Conservation (phyloP, 306 rosid genomes). For the Trifolium pratense region DNA sequence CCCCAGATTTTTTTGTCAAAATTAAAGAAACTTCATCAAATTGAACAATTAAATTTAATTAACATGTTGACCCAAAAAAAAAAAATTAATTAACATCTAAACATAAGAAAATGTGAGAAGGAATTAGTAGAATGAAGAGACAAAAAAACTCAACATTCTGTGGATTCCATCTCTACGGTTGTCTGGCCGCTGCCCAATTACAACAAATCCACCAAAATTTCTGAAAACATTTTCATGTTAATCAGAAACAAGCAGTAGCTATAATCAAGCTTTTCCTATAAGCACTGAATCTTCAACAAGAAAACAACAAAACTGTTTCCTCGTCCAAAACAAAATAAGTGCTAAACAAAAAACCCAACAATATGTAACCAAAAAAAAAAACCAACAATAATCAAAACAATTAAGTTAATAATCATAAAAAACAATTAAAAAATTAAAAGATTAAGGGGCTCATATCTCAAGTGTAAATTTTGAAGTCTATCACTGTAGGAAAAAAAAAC, state of each 20-base stretch:
- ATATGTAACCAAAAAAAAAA: no score
- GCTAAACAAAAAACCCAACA: slow-evolving; percentile 29
- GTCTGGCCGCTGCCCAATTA: slow-evolving; percentile 85
- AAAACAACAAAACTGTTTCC: slow-evolving; percentile 43
- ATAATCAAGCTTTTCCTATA: slow-evolving; percentile 54
- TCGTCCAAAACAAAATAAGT: slow-evolving; percentile 44
- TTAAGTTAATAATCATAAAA: no score
- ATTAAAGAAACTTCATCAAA: background rate
- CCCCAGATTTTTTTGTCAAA: background rate
- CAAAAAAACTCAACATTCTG: slow-evolving; percentile 60
- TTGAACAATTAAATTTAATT: background rate
- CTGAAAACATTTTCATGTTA: background rate
- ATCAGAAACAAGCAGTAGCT: background rate
- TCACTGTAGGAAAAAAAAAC: slow-evolving; percentile 50
- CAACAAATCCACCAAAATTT: slow-evolving; percentile 18
- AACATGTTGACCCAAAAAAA: no score
- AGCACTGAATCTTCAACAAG: slow-evolving; percentile 49
- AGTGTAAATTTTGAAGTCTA: slow-evolving; percentile 60
- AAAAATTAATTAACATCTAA: background rate
- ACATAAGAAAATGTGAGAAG: slow-evolving; percentile 59
- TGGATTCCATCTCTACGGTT: slow-evolving; percentile 94
- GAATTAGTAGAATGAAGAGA: slow-evolving; percentile 73
- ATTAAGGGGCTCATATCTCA: slow-evolving; percentile 65
- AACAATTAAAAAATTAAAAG: no score
- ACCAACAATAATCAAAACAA: background rate